phyloP scores from a whole-genome alignment of 176 grass and related monocot genomes.

The Avena eriantha region DNA sequence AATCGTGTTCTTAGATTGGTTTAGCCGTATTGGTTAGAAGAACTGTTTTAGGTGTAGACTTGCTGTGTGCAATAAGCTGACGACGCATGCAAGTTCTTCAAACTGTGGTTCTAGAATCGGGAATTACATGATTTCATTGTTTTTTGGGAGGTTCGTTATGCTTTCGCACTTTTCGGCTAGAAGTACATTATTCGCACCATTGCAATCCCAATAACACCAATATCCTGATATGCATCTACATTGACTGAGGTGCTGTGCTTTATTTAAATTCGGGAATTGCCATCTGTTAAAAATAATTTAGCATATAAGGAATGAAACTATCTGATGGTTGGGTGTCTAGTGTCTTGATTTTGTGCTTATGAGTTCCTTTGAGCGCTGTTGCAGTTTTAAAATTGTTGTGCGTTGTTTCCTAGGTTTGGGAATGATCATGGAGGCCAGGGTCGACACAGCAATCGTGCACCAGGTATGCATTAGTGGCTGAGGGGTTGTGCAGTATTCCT shows the following conservation, averaged over 20 bases:
- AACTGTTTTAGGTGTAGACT: not conserved
- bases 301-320: not conserved
- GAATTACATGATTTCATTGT: too few relatives aligned
- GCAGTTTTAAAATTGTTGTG: not conserved
- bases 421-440: conserved; percentile 70
- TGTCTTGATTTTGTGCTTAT: not conserved
- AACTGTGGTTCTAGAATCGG: not conserved
- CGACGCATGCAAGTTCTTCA: not conserved
- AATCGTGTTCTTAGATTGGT: not conserved
- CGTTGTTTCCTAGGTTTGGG: conserved; percentile 49
- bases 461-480: conserved; percentile 46
- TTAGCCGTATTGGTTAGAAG: not conserved
- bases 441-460: conserved; percentile 59
- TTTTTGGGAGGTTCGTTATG: not conserved
- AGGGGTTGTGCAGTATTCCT: conserved; percentile 1
- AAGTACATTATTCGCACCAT: not conserved
- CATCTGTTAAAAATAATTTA: not conserved
- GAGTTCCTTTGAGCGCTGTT: not conserved
- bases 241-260: conserved; percentile 21
- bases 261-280: not conserved
- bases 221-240: not conserved
- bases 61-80: not conserved
- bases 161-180: not conserved
- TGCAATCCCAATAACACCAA: not conserved
- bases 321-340: conserved; percentile 4